These are phyloP conservation scores for Thalassiosira livingstoniorum DNA, from an alignment of 352 stramenopile genomes.

Conservation along the genomic window DNA sequence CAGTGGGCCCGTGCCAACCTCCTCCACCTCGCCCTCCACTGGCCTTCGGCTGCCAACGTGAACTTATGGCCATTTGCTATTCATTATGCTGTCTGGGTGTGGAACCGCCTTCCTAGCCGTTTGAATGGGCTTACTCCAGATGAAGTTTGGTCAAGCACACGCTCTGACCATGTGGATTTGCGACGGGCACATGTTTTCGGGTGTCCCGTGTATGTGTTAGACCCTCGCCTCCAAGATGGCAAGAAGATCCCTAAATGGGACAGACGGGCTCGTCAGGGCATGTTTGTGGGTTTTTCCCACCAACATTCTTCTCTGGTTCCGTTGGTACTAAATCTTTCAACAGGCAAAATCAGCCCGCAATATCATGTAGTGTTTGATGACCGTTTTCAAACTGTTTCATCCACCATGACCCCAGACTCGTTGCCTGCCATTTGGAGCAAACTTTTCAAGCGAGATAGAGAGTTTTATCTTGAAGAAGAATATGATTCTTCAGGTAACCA, in stretches of 20 bases:
- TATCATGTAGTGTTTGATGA: slow-evolving; percentile 51
- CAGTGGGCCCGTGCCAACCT: slow-evolving; percentile 7
- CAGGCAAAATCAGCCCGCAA: slow-evolving; percentile 34
- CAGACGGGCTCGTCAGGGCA: slow-evolving; percentile 14
- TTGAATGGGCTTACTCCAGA: slow-evolving; percentile 28
- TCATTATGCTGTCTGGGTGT: slow-evolving; percentile 44
- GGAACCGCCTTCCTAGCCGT: slow-evolving; percentile 47
- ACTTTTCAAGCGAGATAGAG: neutral
- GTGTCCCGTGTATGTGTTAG: slow-evolving; percentile 68
- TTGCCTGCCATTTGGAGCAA: neutral
- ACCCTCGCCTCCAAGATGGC: slow-evolving; percentile 48
- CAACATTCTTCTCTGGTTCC: slow-evolving; percentile 44
- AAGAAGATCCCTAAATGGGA: slow-evolving; percentile 69
- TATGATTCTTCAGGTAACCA: neutral
- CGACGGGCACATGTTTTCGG: slow-evolving; percentile 58
- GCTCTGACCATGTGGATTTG: slow-evolving; percentile 23
- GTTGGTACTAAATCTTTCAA: slow-evolving; percentile 28
- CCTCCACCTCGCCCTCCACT: slow-evolving; percentile 37
- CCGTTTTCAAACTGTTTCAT: neutral
- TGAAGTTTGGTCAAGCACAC: slow-evolving; percentile 46
- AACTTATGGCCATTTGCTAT: slow-evolving; percentile 49
- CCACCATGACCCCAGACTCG: neutral
- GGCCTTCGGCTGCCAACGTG: slow-evolving; percentile 24
- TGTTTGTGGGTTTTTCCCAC: slow-evolving; percentile 58
- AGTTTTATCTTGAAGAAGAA: neutral